These are phyloP conservation scores for Amanita pallidorosea DNA, from an alignment of 768 basidiomycete genomes.

Conservation along the genomic window DNA sequence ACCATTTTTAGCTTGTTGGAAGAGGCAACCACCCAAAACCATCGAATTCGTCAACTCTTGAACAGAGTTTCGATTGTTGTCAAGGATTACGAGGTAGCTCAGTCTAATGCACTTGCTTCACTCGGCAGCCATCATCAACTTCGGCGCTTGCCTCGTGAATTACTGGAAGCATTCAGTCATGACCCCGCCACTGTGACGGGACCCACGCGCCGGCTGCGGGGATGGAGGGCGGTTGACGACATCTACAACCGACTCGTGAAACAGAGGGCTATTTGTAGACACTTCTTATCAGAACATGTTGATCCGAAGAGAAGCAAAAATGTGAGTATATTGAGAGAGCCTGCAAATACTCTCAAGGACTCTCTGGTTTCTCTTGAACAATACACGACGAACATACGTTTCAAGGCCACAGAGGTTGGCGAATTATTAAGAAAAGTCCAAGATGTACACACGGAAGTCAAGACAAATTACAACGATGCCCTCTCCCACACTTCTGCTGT, in stretches of 20 bases:
- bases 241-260: slow-evolving; percentile 51
- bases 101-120: slow-evolving; percentile 35
- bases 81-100: slow-evolving; percentile 55
- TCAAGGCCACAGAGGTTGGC: slow-evolving; percentile 38
- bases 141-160: slow-evolving; percentile 43
- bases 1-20: slow-evolving; percentile 41
- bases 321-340: slow-evolving; percentile 40
- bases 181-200: slow-evolving; percentile 72
- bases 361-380: slow-evolving; percentile 40
- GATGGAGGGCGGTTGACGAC: slow-evolving; percentile 72
- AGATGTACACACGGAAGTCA: slow-evolving; percentile 41
- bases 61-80: slow-evolving; percentile 53
- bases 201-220: slow-evolving; percentile 43
- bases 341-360: slow-evolving; percentile 38
- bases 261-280: slow-evolving; percentile 44
- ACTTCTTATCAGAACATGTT: slow-evolving; percentile 28
- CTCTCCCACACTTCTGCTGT: slow-evolving; percentile 60
- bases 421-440: slow-evolving; percentile 43
- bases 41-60: slow-evolving; percentile 55
- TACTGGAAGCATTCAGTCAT: slow-evolving; percentile 65
- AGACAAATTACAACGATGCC: slow-evolving; percentile 55
- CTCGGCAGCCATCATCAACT: slow-evolving; percentile 33
- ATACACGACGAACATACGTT: slow-evolving; percentile 31
- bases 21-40: slow-evolving; percentile 49
- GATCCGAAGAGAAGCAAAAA: slow-evolving; percentile 11